Percentiles rank a stretch among this genome's conserved stretches.
Conservation (phyloP, 352 stramenopile genomes). For the Aphanomyces invadans region DNA sequence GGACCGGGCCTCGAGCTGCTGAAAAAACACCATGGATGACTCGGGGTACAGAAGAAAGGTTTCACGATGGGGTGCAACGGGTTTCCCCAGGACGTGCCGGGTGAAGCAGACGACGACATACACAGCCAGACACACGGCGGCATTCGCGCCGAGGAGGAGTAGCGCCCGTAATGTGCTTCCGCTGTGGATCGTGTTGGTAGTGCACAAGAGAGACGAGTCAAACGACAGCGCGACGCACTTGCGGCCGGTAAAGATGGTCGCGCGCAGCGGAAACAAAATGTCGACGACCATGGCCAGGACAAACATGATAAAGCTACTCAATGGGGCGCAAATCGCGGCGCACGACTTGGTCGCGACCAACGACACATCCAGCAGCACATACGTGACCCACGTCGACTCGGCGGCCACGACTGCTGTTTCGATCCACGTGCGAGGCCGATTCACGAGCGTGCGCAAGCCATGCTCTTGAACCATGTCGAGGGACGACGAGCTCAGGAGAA, state of each 20-base stretch:
- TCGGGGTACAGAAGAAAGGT: background rate
- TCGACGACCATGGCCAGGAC: background rate
- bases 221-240: background rate
- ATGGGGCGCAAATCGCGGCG: background rate
- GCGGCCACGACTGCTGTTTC: background rate
- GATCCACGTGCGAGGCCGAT: background rate
- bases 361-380: constrained; percentile 8
- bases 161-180: background rate
- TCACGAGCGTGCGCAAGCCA: background rate
- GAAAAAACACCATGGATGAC: background rate
- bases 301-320: background rate
- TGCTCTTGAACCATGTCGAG: background rate
- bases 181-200: constrained; percentile 1
- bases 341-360: background rate
- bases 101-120: background rate
- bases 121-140: background rate
- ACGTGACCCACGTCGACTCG: constrained; percentile 14
- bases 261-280: background rate
- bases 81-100: background rate
- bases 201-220: background rate
- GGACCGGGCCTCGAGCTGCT: background rate
- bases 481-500: constrained; percentile 1
- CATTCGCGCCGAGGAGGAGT: background rate
- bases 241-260: background rate
- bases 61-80: background rate